Conservation (phyloP, 148 eudicot species). For the Beta vulgaris region DNA sequence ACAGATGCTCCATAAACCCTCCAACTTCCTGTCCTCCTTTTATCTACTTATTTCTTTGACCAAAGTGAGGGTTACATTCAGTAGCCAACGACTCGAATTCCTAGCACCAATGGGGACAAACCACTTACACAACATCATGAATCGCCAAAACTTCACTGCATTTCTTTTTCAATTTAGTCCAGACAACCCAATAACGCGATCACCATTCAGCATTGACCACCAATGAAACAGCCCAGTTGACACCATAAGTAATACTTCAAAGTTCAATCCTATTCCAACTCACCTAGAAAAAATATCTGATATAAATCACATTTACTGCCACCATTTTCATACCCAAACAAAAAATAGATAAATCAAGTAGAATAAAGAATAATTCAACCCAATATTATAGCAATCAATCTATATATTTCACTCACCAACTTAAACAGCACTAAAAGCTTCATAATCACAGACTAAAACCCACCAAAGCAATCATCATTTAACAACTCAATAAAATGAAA, state of each 20-base stretch:
- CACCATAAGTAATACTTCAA: slow-evolving; percentile 12
- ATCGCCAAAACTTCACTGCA: neutral
- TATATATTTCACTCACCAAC: neutral
- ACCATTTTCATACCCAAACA: neutral
- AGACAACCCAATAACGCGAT: neutral
- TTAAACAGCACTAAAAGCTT: neutral
- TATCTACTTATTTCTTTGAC: neutral
- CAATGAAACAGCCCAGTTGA: slow-evolving; percentile 1
- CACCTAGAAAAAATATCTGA: neutral
- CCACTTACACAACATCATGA: neutral
- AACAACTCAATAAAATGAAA: slow-evolving; percentile 7
- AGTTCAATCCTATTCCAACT: neutral
- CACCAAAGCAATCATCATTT: neutral
- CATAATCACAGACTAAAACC: neutral
- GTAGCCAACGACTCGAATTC: neutral
- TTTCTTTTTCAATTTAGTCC: neutral
- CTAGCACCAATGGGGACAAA: neutral
- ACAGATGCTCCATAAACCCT: neutral
- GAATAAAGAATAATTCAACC: neutral
- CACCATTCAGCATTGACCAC: neutral
- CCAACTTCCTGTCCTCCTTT: neutral
- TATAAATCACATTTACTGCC: neutral
- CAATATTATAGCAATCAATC: neutral
- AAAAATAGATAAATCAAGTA: neutral
- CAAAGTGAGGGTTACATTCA: neutral